A percentile compares a stretch with the other conserved stretches of the same genome.
Conservation (phyloP, 495 filamentous ascomycete species). For the Penicillium chermesinum region DNA sequence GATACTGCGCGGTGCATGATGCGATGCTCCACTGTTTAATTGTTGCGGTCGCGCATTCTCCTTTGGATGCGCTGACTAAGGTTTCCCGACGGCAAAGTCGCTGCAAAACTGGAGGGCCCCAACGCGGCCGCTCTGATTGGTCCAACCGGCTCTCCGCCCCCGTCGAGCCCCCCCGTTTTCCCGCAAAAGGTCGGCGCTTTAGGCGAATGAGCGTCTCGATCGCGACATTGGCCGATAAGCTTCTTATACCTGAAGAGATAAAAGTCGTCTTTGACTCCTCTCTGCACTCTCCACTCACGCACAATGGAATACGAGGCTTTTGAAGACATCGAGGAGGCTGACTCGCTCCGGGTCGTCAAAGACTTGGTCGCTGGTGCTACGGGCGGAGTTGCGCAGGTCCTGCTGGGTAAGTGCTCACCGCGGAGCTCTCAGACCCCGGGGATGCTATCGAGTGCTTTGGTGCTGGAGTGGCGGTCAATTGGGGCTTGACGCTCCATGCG, state of each 20-base stretch:
- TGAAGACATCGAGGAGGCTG: constrained; percentile 35
- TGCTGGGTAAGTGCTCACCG: constrained; percentile 66
- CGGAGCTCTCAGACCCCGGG: constrained; percentile 3
- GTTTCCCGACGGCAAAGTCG: constrained; percentile 25
- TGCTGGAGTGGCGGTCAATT: not conserved
- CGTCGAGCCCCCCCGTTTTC: constrained; percentile 8
- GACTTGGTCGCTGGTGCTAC: constrained; percentile 88
- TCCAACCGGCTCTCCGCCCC: not conserved
- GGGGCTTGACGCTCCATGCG: not conserved
- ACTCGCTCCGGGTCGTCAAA: constrained; percentile 63
- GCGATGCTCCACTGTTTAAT: constrained; percentile 19
- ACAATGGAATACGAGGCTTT: constrained; percentile 37
- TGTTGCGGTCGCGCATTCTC: constrained; percentile 1
- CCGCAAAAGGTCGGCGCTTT: constrained; percentile 27
- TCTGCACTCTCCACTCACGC: not conserved
- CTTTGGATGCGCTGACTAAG: constrained; percentile 4
- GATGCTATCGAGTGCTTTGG: not conserved
- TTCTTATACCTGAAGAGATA: constrained; percentile 9
- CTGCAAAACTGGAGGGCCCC: not conserved
- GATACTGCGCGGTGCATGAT: constrained; percentile 35
- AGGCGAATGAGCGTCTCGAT: constrained; percentile 31
- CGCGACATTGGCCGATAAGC: constrained; percentile 12
- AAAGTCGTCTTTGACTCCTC: constrained; percentile 7
- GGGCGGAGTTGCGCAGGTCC: constrained; percentile 89
- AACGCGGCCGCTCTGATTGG: not conserved